These are phyloP conservation scores for Kodamaea sp. DNA, from an alignment of 1,139 yeast genomes.

Conservation along the genomic window DNA sequence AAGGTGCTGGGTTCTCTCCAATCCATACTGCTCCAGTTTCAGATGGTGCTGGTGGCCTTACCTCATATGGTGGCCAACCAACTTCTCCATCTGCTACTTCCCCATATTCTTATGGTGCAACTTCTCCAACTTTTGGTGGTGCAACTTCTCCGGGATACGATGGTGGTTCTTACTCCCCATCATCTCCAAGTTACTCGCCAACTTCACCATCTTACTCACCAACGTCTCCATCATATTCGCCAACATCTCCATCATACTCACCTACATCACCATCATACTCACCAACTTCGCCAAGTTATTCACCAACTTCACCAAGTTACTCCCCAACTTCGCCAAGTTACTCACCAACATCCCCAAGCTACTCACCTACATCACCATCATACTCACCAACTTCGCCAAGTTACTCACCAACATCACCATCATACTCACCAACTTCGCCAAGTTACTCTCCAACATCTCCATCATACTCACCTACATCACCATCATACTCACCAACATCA, in stretches of 20 bases:
- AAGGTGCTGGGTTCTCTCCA: slow-evolving; percentile 91
- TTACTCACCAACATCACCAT: slow-evolving; percentile 51
- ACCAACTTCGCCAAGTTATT: slow-evolving; percentile 70
- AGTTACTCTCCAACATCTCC: slow-evolving; percentile 62
- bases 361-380: slow-evolving; percentile 70
- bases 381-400: slow-evolving; percentile 74
- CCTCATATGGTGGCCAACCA: slow-evolving; percentile 80
- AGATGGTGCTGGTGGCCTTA: slow-evolving; percentile 85
- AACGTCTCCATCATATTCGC: slow-evolving; percentile 70
- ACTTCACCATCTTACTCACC: slow-evolving; percentile 58
- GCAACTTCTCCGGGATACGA: slow-evolving; percentile 63
- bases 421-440: slow-evolving; percentile 62
- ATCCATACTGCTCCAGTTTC: slow-evolving; percentile 81
- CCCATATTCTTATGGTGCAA: slow-evolving; percentile 43
- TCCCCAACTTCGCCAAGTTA: slow-evolving; percentile 73
- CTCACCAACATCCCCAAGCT: slow-evolving; percentile 67
- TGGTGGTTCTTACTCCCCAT: slow-evolving; percentile 43
- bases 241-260: slow-evolving; percentile 67
- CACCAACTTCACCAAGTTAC: slow-evolving; percentile 69
- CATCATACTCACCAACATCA: slow-evolving; percentile 59
- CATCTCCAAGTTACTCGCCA: slow-evolving; percentile 49
- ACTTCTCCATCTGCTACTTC: slow-evolving; percentile 54
- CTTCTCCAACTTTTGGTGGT: slow-evolving; percentile 53
- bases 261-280: slow-evolving; percentile 76
- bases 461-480: slow-evolving; percentile 63